Evolutionary conservation across 345 rosid genomes (phyloP), one percentile per base, ranked within the genome.

Genomic region (Gossypium mustelinum): DNA sequence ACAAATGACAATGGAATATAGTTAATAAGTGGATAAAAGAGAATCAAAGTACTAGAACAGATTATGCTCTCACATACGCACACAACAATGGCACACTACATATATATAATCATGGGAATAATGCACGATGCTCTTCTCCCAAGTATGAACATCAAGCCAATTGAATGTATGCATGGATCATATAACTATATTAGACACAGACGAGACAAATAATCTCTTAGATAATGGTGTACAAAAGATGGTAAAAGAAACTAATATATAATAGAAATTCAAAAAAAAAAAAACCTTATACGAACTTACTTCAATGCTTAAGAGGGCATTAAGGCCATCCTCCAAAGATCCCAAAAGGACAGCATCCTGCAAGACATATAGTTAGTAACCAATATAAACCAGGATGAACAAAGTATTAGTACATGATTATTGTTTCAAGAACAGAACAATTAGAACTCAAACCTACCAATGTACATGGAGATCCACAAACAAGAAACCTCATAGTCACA

Each of bases 271-370:
- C 7, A 34, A 4, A 34, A 34, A 2, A 29, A 29, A 24, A 64
- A 25, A 24, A 47, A 20, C 24, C 67, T 81, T 24, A 45, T 29
- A 70, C 0, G 77, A 82, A 88, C 97, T 83, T 84, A 93, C 99
- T 86, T 96, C 99, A 76, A 93, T 88, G 81, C 90, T 90, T 82
- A 96, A 82, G 73, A 96, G 97, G 72, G 99, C 94, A 79, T 88
- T 93, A 64, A 96, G 89, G 51, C 99, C 99, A 79, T 93, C 97
- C 84, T 88, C 97, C 84, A 96, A 79, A 66, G 90, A 82, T 81
- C 85, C 89, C 86, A 92, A 80, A 51, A 86, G 75, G 67, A 69
- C 70, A 14, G 90, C 80, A 85, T 93, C 97, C 99, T 96, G 86
- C 75, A 80, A 76, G 76, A 50, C 75, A 59, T 64, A 69, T 59